Conservation (phyloP, 78 protist species). For the Mastigamoeba balamuthi region DNA sequence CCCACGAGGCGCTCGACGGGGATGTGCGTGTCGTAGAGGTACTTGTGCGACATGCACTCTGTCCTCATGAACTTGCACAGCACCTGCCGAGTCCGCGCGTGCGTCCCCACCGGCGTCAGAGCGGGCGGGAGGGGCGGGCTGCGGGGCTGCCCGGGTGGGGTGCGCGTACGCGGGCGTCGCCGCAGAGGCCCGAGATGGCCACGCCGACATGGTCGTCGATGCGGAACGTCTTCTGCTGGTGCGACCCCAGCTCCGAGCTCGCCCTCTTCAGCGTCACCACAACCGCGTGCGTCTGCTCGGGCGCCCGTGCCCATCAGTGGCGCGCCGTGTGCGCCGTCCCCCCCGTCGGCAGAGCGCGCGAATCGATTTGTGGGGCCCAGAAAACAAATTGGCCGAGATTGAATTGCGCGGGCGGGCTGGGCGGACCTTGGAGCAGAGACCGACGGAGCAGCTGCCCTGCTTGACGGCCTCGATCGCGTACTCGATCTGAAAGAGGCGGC, state of each 20-base stretch:
- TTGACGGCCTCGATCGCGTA: slow-evolving; percentile 98
- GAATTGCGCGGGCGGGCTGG: background rate
- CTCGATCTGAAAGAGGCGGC: slow-evolving; percentile 92
- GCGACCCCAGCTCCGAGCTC: slow-evolving; percentile 74
- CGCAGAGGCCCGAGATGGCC: slow-evolving; percentile 86
- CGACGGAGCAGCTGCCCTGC: slow-evolving; percentile 86
- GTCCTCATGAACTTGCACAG: slow-evolving; percentile 68
- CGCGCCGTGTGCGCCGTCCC: slow-evolving; percentile 10
- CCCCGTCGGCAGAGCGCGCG: no score
- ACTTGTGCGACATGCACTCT: slow-evolving; percentile 75
- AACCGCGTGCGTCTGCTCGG: slow-evolving; percentile 62
- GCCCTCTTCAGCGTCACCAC: slow-evolving; percentile 74
- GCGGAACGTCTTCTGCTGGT: slow-evolving; percentile 77
- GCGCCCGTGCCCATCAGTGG: slow-evolving; percentile 36
- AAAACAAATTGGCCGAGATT: background rate
- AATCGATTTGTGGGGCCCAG: no score
- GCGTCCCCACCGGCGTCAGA: slow-evolving; percentile 7
- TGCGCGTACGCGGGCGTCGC: slow-evolving; percentile 55
- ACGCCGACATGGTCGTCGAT: slow-evolving; percentile 90
- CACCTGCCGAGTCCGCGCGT: no score
- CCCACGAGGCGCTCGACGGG: slow-evolving; percentile 69
- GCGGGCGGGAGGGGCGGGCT: background rate
- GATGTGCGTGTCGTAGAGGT: slow-evolving; percentile 62
- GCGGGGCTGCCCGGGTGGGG: background rate
- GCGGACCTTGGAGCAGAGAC: slow-evolving; percentile 40